Base-by-base conservation (phyloP, 495 filamentous ascomycete species). In the Penicillium canescens region DNA sequence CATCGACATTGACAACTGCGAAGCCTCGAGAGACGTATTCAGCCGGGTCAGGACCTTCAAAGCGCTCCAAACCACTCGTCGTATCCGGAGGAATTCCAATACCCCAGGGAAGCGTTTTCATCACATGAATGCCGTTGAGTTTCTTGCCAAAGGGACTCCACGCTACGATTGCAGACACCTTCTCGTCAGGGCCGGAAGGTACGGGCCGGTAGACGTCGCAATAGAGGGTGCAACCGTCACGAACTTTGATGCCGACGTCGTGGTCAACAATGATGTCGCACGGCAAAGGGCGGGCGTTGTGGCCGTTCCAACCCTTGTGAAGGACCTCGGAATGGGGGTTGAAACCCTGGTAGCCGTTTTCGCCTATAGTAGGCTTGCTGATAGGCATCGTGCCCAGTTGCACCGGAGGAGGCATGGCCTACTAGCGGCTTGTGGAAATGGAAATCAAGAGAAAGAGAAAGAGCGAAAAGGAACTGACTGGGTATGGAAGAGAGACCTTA, bases 11-110 rank as follows among this genome's bases (percentile, higher is more conserved):
- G 20, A 78, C 62, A 46, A 78, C 55, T 0, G 67, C 71, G 51
- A 77, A 78, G 0, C 75, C 77, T 12, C 68, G 54, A 3, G 43
- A 42, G 24, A 59, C 63, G 67, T 68, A 79, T 21, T 66, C 69
- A 0, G 67, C 72, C 0, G 76, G 75, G 61, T 78, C 74, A 11
- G 68, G 66, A 0, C 61, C 76, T 45, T 79, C 76, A 53, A 74
- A 79, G 39, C 65, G 70, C 47, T 72, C 68, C 24, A 62, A 46
- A 0, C 57, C 63, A n/a, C 46, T 54, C 2, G 61, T 46, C 3
- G 21, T 13, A 3, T 37, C 52, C 7, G 41, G 47, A 2, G 57
- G 55, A 18, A 70, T 56, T 10, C 67, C 67, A 6, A 61, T 39
- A 14, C 62, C 40, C 41, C 42, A 62, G 13, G 53, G 59, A n/a